Base-by-base conservation (phyloP, 805 yeast genomes). In the Nakazawaea anatomiae region DNA sequence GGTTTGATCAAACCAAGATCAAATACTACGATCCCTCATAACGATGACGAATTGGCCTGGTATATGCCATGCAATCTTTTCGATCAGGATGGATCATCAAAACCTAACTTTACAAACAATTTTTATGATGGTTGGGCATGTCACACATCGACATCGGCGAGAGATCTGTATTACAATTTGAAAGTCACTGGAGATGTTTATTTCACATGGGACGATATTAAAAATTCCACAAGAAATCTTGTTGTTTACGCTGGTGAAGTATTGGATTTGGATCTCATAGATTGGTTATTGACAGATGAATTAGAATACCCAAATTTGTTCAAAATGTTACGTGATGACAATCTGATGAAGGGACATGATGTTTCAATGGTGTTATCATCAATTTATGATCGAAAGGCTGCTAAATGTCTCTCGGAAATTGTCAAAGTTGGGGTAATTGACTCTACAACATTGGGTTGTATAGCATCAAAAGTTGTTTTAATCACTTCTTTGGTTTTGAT, bases 201-300 rank as follows among this genome's bases (percentile, higher is more conserved):
- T 65, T 94, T 84, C 68, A 83, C 90, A 5, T 94, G 99, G 99
- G 89, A 88, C 50, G 95, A 87, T 58, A 75, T 92, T 55, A 73
- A 70, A 54, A 82, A 84, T 61, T 68, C 83, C 29, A 66, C 84
- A 5, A 77, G 96, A 66, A 86, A 86, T 56, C 75, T 94, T 61
- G 84, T 90, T 32, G 97, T 91, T 3, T 92, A 85, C 68, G 85
- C 90, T 46, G 98, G 99, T 7, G 78, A 80, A 57, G 97, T 94
- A 9, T 74, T 94, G 41, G 97, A 94, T 66, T 73, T 94, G 62
- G 80, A 79, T 59, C 71, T 89, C 51, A 64, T 94, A 40, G 72
- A 83, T 58, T 89, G 96, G 92, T 74, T 94, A 48, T 82, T 79
- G 57, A 67, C 71, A 4, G 80, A 79, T 54, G 89, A 89, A 57